Base-by-base conservation (phyloP, 805 yeast species). In the Huiozyma sinensis region DNA sequence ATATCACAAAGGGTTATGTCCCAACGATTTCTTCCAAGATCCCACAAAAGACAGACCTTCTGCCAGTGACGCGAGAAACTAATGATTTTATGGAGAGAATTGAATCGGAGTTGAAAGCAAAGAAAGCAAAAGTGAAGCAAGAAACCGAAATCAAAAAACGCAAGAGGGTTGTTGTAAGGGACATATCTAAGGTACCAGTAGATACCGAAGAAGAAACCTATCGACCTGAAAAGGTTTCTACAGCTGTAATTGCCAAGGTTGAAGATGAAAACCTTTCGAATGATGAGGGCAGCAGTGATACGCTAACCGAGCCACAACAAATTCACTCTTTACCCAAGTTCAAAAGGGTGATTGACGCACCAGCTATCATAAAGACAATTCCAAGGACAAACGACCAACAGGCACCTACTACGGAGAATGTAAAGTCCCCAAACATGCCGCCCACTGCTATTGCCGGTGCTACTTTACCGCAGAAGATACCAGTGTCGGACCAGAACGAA, bases 381-480 rank as follows among this genome's bases (percentile, higher is more conserved):
- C 9, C 12, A 12, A 8, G 33, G 9, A 31, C 9, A 31, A 31
- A 31, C n/a, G 33, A 31, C 33, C 24, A 17, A 17, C 24, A 17
- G 24, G 24, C 24, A 17, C 4, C 4, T 17, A 17, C 24, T 17
- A 17, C 24, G 24, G 24, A 17, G 24, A 17, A 17, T 17, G 24
- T 17, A 17, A 17, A 17, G 4, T 17, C 24, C 4, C 24, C 24
- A 17, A 17, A 17, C 4, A 17, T 17, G 24, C 24, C 24, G 24
- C 34, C 34, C n/a, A 32, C 10, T 32, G 34, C n/a, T 32, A 32
- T 49, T 38, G 63, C 63, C 2, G 66, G 66, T 28, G 66, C 66
- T 2, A 61, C 65, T 6, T 41, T 61, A 7, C 66, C 66, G 3
- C 52, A 49, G 6, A 47, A 52, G 10, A 58, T 61, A 12, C 66